Percentiles rank a stretch among this genome's conserved stretches.
Conservation (phyloP, 345 rosid species). For the Pugionium cornutum region DNA sequence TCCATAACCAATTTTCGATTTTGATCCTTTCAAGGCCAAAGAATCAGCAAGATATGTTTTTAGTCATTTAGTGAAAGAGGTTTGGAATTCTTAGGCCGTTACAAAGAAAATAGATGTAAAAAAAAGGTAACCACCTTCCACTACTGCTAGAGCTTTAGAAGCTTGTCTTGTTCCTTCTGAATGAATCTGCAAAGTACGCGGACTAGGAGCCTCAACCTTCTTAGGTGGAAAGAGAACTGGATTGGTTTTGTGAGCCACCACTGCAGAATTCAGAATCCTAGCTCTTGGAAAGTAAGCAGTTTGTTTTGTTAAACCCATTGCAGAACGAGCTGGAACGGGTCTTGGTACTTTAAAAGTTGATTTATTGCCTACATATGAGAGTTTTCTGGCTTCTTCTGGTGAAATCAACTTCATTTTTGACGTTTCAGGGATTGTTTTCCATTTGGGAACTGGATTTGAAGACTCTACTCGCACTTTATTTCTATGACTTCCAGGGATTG, state of each 20-base stretch:
- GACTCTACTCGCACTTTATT: conserved; percentile 29
- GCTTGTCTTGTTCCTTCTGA: conserved; percentile 25
- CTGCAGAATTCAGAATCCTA: conserved; percentile 12
- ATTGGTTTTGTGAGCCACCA: conserved; percentile 33
- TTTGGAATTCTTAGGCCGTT: conserved; percentile 20
- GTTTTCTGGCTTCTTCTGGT: conserved; percentile 46
- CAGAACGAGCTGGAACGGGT: conserved; percentile 29
- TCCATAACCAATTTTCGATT: conserved; percentile 34
- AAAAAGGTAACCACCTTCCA: conserved; percentile 27
- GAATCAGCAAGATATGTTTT: neutral
- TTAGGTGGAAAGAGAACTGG: conserved; percentile 19
- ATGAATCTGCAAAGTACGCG: conserved; percentile 10
- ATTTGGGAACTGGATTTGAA: conserved; percentile 36
- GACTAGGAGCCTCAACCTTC: conserved; percentile 20
- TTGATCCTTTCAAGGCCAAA: conserved; percentile 40
- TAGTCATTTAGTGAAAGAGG: conserved; percentile 23
- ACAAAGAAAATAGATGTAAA: conserved; percentile 5
- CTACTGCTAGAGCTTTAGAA: conserved; percentile 18
- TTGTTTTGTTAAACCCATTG: conserved; percentile 22
- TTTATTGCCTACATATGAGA: conserved; percentile 37
- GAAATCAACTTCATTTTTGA: conserved; percentile 52
- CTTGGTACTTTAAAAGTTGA: conserved; percentile 28
- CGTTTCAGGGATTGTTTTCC: conserved; percentile 39
- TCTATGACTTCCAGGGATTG: neutral
- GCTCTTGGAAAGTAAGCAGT: conserved; percentile 16